phyloP scores from a whole-genome alignment of 176 grass and related monocot genomes.

The Thinopyrum elongatum region DNA sequence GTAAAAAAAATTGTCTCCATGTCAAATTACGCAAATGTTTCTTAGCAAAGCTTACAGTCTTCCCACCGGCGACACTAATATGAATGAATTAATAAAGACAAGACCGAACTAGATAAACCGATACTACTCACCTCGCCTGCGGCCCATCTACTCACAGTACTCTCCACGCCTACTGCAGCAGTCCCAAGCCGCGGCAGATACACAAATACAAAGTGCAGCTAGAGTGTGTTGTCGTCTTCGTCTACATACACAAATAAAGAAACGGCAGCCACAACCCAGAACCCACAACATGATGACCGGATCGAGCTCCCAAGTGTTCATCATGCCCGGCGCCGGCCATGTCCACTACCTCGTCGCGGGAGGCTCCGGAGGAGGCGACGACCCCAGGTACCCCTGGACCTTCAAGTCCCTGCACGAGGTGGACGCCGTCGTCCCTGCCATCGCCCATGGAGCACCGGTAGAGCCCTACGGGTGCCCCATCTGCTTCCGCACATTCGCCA shows the following conservation, averaged over 20 bases:
- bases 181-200: rapidly evolving
- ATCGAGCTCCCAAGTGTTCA: conserved; percentile 10
- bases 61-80: neutral
- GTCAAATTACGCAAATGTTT: too few relatives aligned
- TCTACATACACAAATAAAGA: neutral
- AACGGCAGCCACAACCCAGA: neutral
- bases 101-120: too few relatives aligned
- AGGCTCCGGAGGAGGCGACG: neutral
- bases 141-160: too few relatives aligned
- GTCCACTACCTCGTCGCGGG: neutral
- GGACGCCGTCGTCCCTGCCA: neutral
- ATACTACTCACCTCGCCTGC: neutral
- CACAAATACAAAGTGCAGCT: neutral
- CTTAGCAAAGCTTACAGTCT: neutral
- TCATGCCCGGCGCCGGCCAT: neutral
- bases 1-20: too few relatives aligned
- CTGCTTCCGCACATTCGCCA: conserved; percentile 31
- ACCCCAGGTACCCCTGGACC: neutral
- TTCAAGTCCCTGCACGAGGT: conserved; percentile 15
- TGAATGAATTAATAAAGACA: neutral
- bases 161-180: too few relatives aligned
- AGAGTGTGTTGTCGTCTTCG: neutral
- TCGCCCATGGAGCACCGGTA: neutral
- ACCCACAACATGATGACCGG: neutral
- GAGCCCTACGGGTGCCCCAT: conserved; percentile 29